Conservation (phyloP, 345 rosid genomes). For the Geranium rotundifolium region DNA sequence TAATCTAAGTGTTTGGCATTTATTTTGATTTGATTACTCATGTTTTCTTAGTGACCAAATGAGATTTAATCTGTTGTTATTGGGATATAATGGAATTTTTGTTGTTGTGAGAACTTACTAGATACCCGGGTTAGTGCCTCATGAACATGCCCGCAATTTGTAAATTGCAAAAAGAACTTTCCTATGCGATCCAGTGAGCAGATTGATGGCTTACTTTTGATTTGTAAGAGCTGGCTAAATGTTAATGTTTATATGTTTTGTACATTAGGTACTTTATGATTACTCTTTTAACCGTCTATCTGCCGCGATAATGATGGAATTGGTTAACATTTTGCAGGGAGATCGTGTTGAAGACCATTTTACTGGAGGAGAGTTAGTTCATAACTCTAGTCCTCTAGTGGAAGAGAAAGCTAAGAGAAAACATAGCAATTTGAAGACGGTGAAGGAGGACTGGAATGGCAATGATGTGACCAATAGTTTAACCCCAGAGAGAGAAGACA, state of each 20-base stretch:
- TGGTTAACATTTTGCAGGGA: slow-evolving; percentile 25
- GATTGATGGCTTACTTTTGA: slow-evolving; percentile 66
- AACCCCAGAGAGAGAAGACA: background rate
- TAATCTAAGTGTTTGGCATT: background rate
- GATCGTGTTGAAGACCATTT: background rate
- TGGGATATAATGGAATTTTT: slow-evolving; percentile 21
- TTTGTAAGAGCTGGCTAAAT: slow-evolving; percentile 72
- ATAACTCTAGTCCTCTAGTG: slow-evolving; percentile 4
- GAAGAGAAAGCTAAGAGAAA: slow-evolving; percentile 12
- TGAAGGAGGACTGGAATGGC: background rate
- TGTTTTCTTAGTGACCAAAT: slow-evolving; percentile 26
- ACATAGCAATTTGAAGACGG: background rate
- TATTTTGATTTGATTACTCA: background rate
- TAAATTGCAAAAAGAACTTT: slow-evolving; percentile 40
- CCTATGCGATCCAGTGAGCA: slow-evolving; percentile 54
- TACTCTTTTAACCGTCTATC: too few relatives aligned
- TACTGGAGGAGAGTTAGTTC: background rate
- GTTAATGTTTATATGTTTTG: slow-evolving; percentile 14
- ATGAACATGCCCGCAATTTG: slow-evolving; percentile 45
- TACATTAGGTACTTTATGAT: slow-evolving; percentile 6
- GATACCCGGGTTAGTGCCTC: slow-evolving; percentile 41
- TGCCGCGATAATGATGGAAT: slow-evolving; percentile 6
- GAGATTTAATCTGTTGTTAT: slow-evolving; percentile 2
- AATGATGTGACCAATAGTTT: background rate
- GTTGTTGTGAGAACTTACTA: slow-evolving; percentile 36